These are phyloP conservation scores for Piper longum DNA, from an alignment of 164 flowering plant genomes.

Conservation along the genomic window DNA sequence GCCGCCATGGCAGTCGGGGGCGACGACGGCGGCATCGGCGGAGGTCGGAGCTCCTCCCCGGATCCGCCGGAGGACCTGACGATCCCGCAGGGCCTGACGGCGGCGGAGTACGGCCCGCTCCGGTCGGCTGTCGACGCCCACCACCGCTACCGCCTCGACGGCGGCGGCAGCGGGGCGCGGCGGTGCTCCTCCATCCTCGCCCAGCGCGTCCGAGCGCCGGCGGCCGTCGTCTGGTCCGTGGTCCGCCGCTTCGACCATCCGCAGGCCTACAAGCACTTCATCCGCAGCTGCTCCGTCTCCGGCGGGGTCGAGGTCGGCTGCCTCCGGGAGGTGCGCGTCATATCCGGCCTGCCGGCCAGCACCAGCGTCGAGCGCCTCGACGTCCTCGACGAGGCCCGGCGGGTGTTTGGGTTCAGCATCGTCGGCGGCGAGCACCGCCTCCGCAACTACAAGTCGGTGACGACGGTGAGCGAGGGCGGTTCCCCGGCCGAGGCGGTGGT, in stretches of 20 bases:
- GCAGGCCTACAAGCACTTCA: constrained; percentile 88
- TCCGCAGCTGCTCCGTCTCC: constrained; percentile 55
- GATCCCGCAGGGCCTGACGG: not conserved
- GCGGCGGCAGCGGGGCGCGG: constrained; percentile 9
- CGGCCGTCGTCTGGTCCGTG: constrained; percentile 56
- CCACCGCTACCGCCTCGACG: constrained; percentile 6
- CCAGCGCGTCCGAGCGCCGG: constrained; percentile 59
- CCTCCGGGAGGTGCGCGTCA: constrained; percentile 74
- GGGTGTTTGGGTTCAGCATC: constrained; percentile 72
- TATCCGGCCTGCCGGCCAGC: constrained; percentile 83
- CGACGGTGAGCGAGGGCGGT: constrained; percentile 44
- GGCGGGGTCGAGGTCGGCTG: constrained; percentile 39
- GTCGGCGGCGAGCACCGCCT: constrained; percentile 93
- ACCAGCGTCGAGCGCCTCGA: constrained; percentile 89
- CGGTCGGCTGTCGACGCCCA: not conserved
- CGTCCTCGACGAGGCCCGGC: constrained; percentile 53
- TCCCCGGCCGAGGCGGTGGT: not conserved
- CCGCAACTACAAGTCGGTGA: constrained; percentile 72
- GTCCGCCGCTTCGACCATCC: constrained; percentile 84
- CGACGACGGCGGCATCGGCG: not conserved
- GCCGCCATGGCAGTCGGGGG: no score
- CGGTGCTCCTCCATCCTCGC: constrained; percentile 77
- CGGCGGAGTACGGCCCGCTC: not conserved
- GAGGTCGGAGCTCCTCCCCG: not conserved
- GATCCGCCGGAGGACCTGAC: not conserved